Conservation (phyloP, 2,329 filamentous ascomycete species). For the Neonectria punicea region DNA sequence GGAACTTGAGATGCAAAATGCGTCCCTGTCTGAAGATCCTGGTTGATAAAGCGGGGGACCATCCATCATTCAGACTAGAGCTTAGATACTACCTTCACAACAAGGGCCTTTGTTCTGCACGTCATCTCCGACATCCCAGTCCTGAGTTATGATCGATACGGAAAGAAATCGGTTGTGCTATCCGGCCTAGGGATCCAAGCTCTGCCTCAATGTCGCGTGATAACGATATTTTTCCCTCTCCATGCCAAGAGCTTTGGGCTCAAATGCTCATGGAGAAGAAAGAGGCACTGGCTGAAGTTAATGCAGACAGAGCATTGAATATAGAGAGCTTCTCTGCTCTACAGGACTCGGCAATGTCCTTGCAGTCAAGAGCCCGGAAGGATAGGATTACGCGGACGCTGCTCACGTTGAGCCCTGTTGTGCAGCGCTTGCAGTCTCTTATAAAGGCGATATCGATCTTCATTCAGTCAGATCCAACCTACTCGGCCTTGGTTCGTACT, state of each 20-base stretch:
- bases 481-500: not conserved
- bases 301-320: not conserved
- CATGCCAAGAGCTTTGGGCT: not conserved
- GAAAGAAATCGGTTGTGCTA: too few species aligned
- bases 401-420: not conserved
- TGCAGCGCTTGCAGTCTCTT: not conserved
- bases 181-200: not conserved
- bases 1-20: too few species aligned
- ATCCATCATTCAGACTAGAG: too few species aligned
- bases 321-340: not conserved
- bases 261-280: not conserved
- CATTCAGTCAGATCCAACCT: constrained; percentile 1
- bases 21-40: too few species aligned
- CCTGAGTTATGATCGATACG: too few species aligned
- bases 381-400: not conserved
- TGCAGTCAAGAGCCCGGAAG: not conserved
- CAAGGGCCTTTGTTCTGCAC: too few species aligned
- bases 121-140: too few species aligned
- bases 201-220: too few species aligned
- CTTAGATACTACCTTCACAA: too few species aligned
- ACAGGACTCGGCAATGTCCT: not conserved
- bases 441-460: not conserved
- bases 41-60: too few species aligned
- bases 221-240: too few species aligned
- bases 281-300: not conserved